phyloP scores from a whole-genome alignment of 2,329 filamentous ascomycete species.

The Fusarium stilboides region DNA sequence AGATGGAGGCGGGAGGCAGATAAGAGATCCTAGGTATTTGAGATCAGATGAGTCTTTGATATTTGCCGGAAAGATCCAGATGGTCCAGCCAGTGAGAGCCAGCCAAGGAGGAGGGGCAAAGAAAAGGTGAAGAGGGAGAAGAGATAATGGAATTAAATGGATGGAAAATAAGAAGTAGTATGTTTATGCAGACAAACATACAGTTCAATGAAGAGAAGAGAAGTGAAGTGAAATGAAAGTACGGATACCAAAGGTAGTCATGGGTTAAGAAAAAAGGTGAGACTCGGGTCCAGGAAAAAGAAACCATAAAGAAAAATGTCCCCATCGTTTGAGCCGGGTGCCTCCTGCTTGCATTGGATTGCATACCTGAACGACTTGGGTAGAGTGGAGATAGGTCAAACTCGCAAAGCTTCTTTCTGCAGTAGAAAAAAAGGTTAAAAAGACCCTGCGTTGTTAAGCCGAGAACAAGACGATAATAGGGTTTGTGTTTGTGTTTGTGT shows the following conservation, averaged over 20 bases:
- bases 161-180: constrained; percentile 1
- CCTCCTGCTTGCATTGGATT: constrained; percentile 17
- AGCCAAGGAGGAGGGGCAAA: constrained; percentile 32
- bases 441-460: too few species aligned
- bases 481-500: constrained; percentile 13
- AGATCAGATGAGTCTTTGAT: constrained; percentile 46
- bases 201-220: background rate
- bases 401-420: constrained; percentile 31
- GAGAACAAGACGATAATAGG: background rate
- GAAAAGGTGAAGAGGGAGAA: constrained; percentile 2
- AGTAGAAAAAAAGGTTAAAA: constrained; percentile 1
- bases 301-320: constrained; percentile 17
- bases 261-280: constrained; percentile 10
- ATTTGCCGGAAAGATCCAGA: constrained; percentile 36
- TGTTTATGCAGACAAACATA: too few species aligned
- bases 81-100: constrained; percentile 39
- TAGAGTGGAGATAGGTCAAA: constrained; percentile 27
- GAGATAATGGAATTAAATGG: background rate
- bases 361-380: constrained; percentile 7
- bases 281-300: constrained; percentile 22
- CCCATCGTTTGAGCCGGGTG: constrained; percentile 25
- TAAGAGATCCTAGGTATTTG: constrained; percentile 11
- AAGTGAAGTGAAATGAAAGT: background rate
- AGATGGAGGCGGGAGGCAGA: constrained; percentile 5
- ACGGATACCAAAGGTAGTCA: too few species aligned